phyloP scores from a whole-genome alignment of 2,329 filamentous ascomycete species.

The Penicillium psychrosexuale region DNA sequence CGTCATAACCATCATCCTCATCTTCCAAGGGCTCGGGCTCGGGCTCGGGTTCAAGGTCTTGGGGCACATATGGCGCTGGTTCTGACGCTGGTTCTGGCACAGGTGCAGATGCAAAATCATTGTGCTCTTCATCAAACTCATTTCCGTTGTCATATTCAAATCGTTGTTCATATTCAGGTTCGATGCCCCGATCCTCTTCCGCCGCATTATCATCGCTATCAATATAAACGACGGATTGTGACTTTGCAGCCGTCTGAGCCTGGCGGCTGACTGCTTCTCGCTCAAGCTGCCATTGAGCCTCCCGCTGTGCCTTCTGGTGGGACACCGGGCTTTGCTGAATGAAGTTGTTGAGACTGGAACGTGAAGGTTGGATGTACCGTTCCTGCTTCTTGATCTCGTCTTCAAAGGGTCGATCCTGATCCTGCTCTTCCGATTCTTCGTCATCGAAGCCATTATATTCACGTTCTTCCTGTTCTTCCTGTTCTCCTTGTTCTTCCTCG shows the following conservation, averaged over 20 bases:
- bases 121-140: constrained; percentile 8
- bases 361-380: not conserved
- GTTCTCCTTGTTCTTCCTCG: not conserved
- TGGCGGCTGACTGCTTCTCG: constrained; percentile 45
- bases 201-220: constrained; percentile 37
- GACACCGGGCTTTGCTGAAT: not conserved
- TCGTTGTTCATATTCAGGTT: not conserved
- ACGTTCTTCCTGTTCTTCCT: not conserved
- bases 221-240: constrained; percentile 46
- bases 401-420: not conserved
- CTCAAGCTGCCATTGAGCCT: constrained; percentile 46
- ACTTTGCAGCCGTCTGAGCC: constrained; percentile 41
- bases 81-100: not conserved
- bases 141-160: not conserved
- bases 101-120: constrained; percentile 11
- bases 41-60: constrained; percentile 8
- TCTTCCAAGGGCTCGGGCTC: constrained; percentile 18
- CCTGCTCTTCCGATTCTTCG: constrained; percentile 7
- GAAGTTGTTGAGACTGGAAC: not conserved
- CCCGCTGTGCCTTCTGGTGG: constrained; percentile 20
- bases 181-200: constrained; percentile 10
- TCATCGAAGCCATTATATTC: constrained; percentile 1
- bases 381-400: constrained; percentile 6
- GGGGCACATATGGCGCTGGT: not conserved
- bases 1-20: constrained; percentile 40